Conservation (phyloP, 2,329 filamentous ascomycete species). For the Botrytis sinoallii region DNA sequence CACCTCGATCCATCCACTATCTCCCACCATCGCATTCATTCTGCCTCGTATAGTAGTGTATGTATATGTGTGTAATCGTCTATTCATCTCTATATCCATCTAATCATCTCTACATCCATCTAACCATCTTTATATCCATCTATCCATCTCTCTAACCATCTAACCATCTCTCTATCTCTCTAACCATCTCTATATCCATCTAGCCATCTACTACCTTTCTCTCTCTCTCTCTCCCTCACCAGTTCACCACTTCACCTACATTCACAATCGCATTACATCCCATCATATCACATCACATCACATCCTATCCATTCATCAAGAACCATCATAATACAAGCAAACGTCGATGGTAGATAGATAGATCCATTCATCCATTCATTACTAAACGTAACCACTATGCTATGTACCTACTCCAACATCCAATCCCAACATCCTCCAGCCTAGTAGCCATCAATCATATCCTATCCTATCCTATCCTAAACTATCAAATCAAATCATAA, state of each 20-base stretch:
- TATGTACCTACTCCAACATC: background rate
- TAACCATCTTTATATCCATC: too few species aligned
- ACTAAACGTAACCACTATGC: background rate
- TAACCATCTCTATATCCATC: too few species aligned
- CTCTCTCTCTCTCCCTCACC: background rate
- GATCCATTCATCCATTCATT: background rate
- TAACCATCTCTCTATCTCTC: too few species aligned
- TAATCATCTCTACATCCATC: too few species aligned
- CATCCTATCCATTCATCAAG: background rate
- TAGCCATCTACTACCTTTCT: background rate
- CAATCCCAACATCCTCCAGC: background rate
- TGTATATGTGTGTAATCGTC: background rate
- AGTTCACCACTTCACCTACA: background rate
- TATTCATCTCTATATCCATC: background rate
- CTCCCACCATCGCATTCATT: too few species aligned
- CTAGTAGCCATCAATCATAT: background rate
- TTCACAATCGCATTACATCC: background rate
- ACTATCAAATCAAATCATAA: background rate
- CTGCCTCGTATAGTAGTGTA: too few species aligned
- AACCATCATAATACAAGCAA: background rate
- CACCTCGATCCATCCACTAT: too few species aligned
- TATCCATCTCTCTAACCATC: too few species aligned
- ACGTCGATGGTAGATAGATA: background rate
- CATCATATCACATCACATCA: background rate
- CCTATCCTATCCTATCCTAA: background rate